phyloP scores from a whole-genome alignment of 1,139 yeast genomes.

The Candida albicans region DNA sequence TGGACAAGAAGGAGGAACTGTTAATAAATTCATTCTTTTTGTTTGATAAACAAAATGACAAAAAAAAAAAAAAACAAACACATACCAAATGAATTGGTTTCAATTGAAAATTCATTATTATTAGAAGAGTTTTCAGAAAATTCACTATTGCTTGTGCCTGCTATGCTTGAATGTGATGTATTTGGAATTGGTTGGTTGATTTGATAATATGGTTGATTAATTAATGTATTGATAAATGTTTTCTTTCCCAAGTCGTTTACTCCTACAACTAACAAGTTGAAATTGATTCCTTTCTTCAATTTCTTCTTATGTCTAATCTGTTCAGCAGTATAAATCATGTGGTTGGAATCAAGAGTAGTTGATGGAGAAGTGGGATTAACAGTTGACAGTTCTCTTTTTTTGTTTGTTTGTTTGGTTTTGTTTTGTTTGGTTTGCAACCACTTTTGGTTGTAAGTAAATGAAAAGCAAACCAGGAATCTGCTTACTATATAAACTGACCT shows the following conservation, averaged over 20 bases:
- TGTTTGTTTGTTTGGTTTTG: too few relatives aligned
- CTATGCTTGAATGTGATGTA: not conserved
- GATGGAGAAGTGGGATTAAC: too few relatives aligned
- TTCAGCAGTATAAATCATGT: conserved; percentile 1
- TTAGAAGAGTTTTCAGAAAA: not conserved
- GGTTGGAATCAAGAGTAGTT: not conserved
- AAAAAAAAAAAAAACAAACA: conserved; percentile 16
- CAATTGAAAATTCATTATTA: conserved; percentile 7
- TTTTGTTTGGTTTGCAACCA: not conserved
- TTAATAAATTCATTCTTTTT: not conserved
- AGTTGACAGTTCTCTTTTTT: too few relatives aligned
- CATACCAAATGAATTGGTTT: conserved; percentile 16
- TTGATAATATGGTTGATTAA: conserved; percentile 20
- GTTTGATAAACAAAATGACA: not conserved
- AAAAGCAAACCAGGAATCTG: not conserved
- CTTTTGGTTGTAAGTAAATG: not conserved
- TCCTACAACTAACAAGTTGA: conserved; percentile 33
- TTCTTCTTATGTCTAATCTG: conserved; percentile 14
- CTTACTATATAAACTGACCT: not conserved
- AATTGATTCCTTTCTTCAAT: conserved; percentile 21
- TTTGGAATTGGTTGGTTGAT: conserved; percentile 1
- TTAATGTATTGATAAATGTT: conserved; percentile 32
- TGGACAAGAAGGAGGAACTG: not conserved
- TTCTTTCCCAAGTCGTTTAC: conserved; percentile 38
- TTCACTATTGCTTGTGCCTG: not conserved